These are phyloP conservation scores for Kalaharituber pfeilii DNA, from an alignment of 2,329 filamentous ascomycete genomes.

Conservation along the genomic window DNA sequence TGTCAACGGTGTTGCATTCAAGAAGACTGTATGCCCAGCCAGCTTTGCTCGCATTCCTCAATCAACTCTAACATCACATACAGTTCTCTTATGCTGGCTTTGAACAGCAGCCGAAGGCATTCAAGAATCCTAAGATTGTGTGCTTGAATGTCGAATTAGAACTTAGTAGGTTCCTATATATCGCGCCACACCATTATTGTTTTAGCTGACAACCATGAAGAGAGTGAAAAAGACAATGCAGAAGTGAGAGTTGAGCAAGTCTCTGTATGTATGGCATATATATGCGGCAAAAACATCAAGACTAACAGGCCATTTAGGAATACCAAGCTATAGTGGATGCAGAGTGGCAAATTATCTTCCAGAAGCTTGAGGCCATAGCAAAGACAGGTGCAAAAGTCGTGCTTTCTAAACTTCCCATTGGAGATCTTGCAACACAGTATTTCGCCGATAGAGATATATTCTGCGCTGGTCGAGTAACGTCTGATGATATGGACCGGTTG, in stretches of 20 bases:
- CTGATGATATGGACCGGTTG: conserved; percentile 88
- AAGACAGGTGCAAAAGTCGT: conserved; percentile 95
- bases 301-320: too few relatives aligned
- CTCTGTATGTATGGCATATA: conserved; percentile 31
- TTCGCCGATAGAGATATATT: conserved; percentile 97
- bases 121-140: conserved; percentile 86
- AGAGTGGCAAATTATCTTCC: conserved; percentile 99
- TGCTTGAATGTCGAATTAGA: conserved; percentile 96
- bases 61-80: not conserved
- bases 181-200: too few relatives aligned
- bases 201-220: conserved; percentile 10
- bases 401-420: conserved; percentile 90
- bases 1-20: conserved; percentile 95
- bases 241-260: conserved; percentile 97
- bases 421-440: conserved; percentile 87
- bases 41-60: too few relatives aligned
- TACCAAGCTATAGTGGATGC: conserved; percentile 99
- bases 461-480: conserved; percentile 82
- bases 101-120: conserved; percentile 95
- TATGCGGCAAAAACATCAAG: not conserved
- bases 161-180: conserved; percentile 37
- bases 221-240: conserved; percentile 98
- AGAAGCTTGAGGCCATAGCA: conserved; percentile 91
- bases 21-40: conserved; percentile 54
- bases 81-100: conserved; percentile 94